These are phyloP conservation scores for Corylus avellana DNA, from an alignment of 306 rosid species.

Conservation along the genomic window DNA sequence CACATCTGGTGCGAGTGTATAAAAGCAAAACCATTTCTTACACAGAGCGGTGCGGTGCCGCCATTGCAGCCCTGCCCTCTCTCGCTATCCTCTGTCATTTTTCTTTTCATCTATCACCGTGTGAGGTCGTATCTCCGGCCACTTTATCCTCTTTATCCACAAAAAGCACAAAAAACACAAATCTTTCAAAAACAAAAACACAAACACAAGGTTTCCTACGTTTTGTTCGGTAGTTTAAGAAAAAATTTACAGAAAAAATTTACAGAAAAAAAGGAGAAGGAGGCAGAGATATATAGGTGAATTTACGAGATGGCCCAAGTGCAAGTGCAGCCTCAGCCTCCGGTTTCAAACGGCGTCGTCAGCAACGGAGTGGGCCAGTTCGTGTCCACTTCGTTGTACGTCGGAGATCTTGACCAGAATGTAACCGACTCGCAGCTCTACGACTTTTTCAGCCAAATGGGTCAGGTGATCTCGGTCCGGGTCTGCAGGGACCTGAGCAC, in stretches of 20 bases:
- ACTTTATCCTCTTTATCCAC: not conserved
- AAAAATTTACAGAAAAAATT: not conserved
- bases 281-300: not conserved
- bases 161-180: not conserved
- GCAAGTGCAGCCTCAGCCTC: conserved; percentile 52
- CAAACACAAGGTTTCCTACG: not conserved
- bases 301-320: conserved; percentile 43
- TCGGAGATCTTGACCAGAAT: conserved; percentile 64
- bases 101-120: not conserved
- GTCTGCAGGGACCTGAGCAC: conserved; percentile 70
- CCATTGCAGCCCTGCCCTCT: conserved; percentile 16
- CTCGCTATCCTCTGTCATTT: not conserved
- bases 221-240: not conserved
- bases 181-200: not conserved
- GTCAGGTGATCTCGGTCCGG: conserved; percentile 61
- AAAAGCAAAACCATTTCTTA: not conserved
- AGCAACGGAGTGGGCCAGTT: conserved; percentile 38
- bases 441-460: conserved; percentile 62
- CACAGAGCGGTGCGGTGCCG: conserved; percentile 28
- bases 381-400: conserved; percentile 62
- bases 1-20: not conserved
- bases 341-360: conserved; percentile 35
- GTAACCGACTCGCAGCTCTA: conserved; percentile 72
- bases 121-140: conserved; percentile 13
- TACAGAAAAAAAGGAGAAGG: no score